Conservation (phyloP, 768 basidiomycete genomes). For the Hysterangium stoloniferum region DNA sequence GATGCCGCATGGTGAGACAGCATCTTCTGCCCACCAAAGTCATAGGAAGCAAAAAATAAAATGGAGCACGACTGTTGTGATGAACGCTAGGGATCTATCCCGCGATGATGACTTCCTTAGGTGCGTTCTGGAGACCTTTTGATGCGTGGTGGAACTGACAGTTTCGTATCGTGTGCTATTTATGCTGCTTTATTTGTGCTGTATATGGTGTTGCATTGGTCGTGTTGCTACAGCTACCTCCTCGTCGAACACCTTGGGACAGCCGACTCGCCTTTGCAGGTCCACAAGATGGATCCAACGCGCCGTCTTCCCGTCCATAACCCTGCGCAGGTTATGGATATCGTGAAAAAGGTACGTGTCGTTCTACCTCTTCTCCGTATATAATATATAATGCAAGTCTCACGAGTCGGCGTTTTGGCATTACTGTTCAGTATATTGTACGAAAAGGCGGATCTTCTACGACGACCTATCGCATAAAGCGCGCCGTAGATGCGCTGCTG, state of each 20-base stretch:
- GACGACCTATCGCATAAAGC: slow-evolving; percentile 39
- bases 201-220: background rate
- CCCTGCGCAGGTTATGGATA: slow-evolving; percentile 55
- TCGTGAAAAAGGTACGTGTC: slow-evolving; percentile 45
- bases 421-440: slow-evolving; percentile 19
- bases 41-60: slow-evolving; percentile 8
- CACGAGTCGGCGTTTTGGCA: no score
- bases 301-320: slow-evolving; percentile 72
- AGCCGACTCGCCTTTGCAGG: slow-evolving; percentile 60
- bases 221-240: slow-evolving; percentile 38
- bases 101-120: slow-evolving; percentile 88
- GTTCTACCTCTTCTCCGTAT: no score
- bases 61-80: slow-evolving; percentile 83
- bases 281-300: slow-evolving; percentile 84
- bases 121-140: no score
- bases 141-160: no score
- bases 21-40: no score
- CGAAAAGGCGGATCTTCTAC: slow-evolving; percentile 14
- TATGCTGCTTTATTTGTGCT: no score
- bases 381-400: no score
- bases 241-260: slow-evolving; percentile 86
- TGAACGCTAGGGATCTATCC: slow-evolving; percentile 87
- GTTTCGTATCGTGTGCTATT: no score
- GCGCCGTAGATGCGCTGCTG: slow-evolving; percentile 73
- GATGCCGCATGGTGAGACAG: slow-evolving; percentile 2